Conservation (phyloP, 164 flowering plant genomes). For the Stephania cephalantha region DNA sequence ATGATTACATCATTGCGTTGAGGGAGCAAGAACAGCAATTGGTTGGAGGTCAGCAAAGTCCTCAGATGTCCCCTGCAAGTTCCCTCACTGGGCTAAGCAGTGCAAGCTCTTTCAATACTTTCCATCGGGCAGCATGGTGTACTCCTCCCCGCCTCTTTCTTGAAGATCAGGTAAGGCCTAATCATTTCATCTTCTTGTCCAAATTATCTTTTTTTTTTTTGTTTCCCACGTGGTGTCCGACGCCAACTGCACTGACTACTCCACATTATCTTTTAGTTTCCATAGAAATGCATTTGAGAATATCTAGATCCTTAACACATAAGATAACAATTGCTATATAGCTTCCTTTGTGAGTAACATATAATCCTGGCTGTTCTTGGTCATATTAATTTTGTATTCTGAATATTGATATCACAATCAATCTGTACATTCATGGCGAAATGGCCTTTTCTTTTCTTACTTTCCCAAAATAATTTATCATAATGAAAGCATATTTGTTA, state of each 20-base stretch:
- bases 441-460: not conserved
- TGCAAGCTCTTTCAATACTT: conserved; percentile 85
- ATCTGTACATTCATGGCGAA: not conserved
- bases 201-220: not conserved
- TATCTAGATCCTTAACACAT: no score
- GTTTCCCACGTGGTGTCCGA: no score
- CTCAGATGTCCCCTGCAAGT: conserved; percentile 92
- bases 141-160: conserved; percentile 94
- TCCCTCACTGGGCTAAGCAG: conserved; percentile 94
- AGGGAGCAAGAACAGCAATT: conserved; percentile 94
- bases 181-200: not conserved
- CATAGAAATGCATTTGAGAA: no score
- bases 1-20: conserved; percentile 92
- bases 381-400: not conserved
- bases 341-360: not conserved
- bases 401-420: not conserved
- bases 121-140: conserved; percentile 92
- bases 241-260: no score
- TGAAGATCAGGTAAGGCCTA: conserved; percentile 80
- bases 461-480: not conserved
- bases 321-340: not conserved
- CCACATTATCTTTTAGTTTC: no score
- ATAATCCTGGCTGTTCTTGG: not conserved
- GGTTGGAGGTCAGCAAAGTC: conserved; percentile 77
- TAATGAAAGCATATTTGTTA: not conserved